phyloP scores from a whole-genome alignment of 768 basidiomycete species.

The Rhizopogon vesiculosus region DNA sequence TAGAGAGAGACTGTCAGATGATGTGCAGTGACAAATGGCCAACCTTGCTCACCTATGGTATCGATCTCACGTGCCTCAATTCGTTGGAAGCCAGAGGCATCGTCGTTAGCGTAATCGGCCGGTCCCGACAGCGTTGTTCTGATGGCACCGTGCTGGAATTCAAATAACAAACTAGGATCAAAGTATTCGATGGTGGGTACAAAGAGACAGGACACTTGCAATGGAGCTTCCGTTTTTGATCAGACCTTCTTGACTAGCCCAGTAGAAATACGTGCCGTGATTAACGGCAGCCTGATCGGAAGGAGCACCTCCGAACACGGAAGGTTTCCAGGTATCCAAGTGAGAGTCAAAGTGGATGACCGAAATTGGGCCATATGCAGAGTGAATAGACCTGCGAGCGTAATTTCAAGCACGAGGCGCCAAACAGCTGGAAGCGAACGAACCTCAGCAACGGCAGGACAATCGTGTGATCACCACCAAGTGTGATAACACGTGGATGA shows the following conservation, averaged over 20 bases:
- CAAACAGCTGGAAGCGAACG: constrained; percentile 21
- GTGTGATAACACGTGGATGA: constrained; percentile 77
- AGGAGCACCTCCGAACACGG: constrained; percentile 70
- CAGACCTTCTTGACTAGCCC: constrained; percentile 79
- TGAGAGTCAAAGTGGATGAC: constrained; percentile 89
- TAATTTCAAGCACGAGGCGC: not conserved
- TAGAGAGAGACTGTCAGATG: constrained; percentile 18
- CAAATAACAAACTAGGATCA: constrained; percentile 71
- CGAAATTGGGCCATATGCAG: constrained; percentile 73
- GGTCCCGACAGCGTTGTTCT: constrained; percentile 77
- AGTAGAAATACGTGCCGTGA: constrained; percentile 90
- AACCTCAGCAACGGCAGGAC: constrained; percentile 50
- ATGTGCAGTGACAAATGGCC: not conserved
- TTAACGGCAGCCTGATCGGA: constrained; percentile 72
- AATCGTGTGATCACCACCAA: constrained; percentile 89
- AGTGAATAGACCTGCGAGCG: constrained; percentile 59
- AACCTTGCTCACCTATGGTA: constrained; percentile 49
- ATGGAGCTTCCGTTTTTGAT: constrained; percentile 75
- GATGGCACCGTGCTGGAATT: constrained; percentile 75
- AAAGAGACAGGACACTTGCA: constrained; percentile 58
- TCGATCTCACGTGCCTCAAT: constrained; percentile 87
- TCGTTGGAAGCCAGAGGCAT: constrained; percentile 72
- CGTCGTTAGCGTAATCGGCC: constrained; percentile 74
- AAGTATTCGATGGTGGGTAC: constrained; percentile 29
- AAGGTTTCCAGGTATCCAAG: constrained; percentile 75